Base-by-base conservation (phyloP, 2,329 filamentous ascomycete genomes). In the Cordyceps javanica region DNA sequence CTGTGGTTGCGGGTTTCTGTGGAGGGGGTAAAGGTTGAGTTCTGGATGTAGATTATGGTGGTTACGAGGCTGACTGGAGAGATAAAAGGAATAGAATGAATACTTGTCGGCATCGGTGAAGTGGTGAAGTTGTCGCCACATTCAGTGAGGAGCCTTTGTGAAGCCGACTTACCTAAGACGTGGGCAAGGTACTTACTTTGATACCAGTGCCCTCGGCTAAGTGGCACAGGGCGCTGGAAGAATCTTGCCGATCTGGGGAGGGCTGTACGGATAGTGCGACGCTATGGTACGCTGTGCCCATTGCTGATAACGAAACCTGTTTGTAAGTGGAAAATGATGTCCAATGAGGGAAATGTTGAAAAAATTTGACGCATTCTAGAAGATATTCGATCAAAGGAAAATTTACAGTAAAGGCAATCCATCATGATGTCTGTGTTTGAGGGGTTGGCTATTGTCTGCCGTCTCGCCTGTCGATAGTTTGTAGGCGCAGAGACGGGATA, bases 161-260 rank as follows among this genome's bases (percentile, higher is more conserved):
- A 48, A 48, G 28, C 28, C 32, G 21, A 11, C 23, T n/a, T n/a
- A n/a, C n/a, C n/a, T n/a, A n/a, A n/a, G n/a, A n/a, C n/a, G n/a
- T n/a, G n/a, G n/a, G n/a, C n/a, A n/a, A n/a, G n/a, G n/a, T n/a
- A n/a, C n/a, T n/a, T n/a, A n/a, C n/a, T n/a, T n/a, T 9, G n/a
- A 38, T 38, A 38, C n/a, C n/a, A 38, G 38, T 21, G 41, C 21
- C 41, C 41, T 44, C 14, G 25, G 26, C 25, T 30, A 30, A 26
- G 8, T 38, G 21, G 21, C 21, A 19, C 32, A 26, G 21, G 32
- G 48, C 48, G 48, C 48, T 50, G 48, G 48, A 38, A 50, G 21
- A 30, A 50, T 50, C 48, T 36, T 25, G 48, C 48, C 48, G 48
- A 50, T 50, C 48, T 50, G 48, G 48, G 30, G n/a, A 14, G 7